Base-by-base conservation (phyloP, 2,329 filamentous ascomycete genomes). In the Fusarium graminum region DNA sequence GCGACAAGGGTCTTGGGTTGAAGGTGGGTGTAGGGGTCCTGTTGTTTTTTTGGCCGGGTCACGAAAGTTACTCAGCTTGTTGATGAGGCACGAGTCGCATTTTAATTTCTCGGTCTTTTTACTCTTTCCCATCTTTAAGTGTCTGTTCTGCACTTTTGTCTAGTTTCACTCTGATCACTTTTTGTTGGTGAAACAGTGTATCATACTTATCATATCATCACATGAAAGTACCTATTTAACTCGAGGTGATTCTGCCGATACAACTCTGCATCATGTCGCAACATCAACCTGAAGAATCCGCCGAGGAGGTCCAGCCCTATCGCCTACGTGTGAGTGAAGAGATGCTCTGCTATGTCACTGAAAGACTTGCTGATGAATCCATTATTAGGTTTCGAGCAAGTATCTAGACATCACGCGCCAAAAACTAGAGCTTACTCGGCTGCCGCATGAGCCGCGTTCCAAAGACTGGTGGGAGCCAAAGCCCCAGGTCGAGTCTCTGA, bases 371-470 rank as follows among this genome's bases (percentile, higher is more conserved):
- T 80, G 56, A 80, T 36, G 25, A 43, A 45, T 25, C 38, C 26
- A 17, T 29, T 36, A 17, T 19, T 49, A 90, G 88, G 85, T 91
- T 16, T 90, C 88, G 4, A 85, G 83, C 53, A 87, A 85, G 70
- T 91, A 91, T 74, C 81, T 92, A 2, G 85, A 90, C 43, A 80
- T 91, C 60, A 92, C 89, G 7, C 84, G 80, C 72, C 85, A 87
- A 74, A 92, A 92, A 75, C 81, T 92, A 11, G 86, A 90, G 71
- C 80, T 91, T 43, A 88, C 88, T 22, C 81, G 89, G 58, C 76
- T 91, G 29, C 89, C 89, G 39, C 85, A 87, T 69, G 87, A 90
- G 10, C 79, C 83, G 3, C 81, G 78, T 57, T 81, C 81, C 30
- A 76, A 79, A 42, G 80, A 82, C 63, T 87, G 84, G 84, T 86